These are phyloP conservation scores for Pythium phragmiticola DNA, from an alignment of 352 stramenopile species.

Conservation along the genomic window DNA sequence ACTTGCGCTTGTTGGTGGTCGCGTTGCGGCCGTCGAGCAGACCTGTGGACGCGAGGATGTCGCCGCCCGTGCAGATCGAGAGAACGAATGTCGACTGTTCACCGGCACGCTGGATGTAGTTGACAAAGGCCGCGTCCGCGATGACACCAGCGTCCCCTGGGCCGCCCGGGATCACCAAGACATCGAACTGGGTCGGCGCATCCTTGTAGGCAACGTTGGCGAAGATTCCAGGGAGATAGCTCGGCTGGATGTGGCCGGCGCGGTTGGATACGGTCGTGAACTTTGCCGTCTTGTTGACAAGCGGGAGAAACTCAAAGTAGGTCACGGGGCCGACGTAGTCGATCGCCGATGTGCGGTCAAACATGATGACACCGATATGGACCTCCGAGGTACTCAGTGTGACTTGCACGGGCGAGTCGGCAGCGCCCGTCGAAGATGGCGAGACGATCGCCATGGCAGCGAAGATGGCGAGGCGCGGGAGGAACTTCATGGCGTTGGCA, in stretches of 20 bases:
- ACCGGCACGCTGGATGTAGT: conserved; percentile 32
- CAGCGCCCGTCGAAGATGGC: background rate
- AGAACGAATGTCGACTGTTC: conserved; percentile 37
- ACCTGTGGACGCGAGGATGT: conserved; percentile 40
- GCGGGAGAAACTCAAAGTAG: conserved; percentile 15
- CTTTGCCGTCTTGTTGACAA: background rate
- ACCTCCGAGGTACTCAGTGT: background rate
- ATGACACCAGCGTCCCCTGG: conserved; percentile 27
- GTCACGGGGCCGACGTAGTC: conserved; percentile 10
- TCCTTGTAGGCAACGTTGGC: conserved; percentile 30
- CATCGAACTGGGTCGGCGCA: conserved; percentile 31
- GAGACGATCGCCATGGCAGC: background rate
- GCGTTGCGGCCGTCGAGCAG: conserved; percentile 45
- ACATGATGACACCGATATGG: conserved; percentile 8
- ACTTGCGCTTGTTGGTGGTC: conserved; percentile 64
- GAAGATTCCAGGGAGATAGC: conserved; percentile 14
- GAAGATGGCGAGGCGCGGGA: background rate
- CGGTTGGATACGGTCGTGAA: conserved; percentile 7
- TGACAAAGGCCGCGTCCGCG: conserved; percentile 35
- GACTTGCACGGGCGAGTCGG: background rate
- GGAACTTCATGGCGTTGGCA: background rate
- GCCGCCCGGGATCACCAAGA: conserved; percentile 44
- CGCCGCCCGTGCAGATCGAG: conserved; percentile 48
- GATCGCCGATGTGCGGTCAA: background rate
- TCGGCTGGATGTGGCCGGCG: background rate